Evolutionary conservation across 371 early-diverging fungal genomes (phyloP).

Genomic region (Apophysomyces variabilis): DNA sequence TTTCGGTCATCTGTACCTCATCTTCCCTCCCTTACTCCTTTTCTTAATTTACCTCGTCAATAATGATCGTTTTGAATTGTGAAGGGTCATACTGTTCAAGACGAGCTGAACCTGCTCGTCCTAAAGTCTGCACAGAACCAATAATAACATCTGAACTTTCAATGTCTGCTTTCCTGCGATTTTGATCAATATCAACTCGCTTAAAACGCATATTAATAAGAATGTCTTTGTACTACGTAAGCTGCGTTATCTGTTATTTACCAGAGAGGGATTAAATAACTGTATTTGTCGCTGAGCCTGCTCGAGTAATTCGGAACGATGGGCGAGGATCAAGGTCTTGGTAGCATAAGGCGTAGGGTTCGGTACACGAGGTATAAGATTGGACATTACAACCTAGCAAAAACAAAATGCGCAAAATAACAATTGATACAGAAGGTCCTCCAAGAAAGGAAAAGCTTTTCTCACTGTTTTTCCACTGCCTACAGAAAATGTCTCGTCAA

Average conservation of each 20-base stretch:
- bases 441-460: background rate
- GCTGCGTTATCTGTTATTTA: slow-evolving; percentile 21
- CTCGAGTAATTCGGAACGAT: slow-evolving; percentile 83
- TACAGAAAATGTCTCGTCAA: slow-evolving; percentile 15
- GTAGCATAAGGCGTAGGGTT: slow-evolving; percentile 66
- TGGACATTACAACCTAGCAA: slow-evolving; percentile 77
- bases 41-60: slow-evolving; percentile 70
- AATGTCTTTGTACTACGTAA: background rate
- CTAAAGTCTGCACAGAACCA: slow-evolving; percentile 82
- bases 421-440: no score
- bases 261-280: slow-evolving; percentile 57
- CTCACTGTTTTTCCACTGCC: slow-evolving; percentile 91
- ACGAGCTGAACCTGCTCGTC: slow-evolving; percentile 51
- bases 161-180: slow-evolving; percentile 55
- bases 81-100: slow-evolving; percentile 71
- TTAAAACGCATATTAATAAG: slow-evolving; percentile 16
- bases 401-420: no score
- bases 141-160: slow-evolving; percentile 72
- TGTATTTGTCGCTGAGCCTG: slow-evolving; percentile 79
- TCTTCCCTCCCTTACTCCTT: background rate
- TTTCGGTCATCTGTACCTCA: no score
- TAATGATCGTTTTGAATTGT: slow-evolving; percentile 85
- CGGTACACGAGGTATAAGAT: slow-evolving; percentile 75
- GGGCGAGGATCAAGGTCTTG: slow-evolving; percentile 84
- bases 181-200: slow-evolving; percentile 73